These are phyloP conservation scores for Psilocybe azurescens DNA, from an alignment of 768 basidiomycete species.

Conservation along the genomic window DNA sequence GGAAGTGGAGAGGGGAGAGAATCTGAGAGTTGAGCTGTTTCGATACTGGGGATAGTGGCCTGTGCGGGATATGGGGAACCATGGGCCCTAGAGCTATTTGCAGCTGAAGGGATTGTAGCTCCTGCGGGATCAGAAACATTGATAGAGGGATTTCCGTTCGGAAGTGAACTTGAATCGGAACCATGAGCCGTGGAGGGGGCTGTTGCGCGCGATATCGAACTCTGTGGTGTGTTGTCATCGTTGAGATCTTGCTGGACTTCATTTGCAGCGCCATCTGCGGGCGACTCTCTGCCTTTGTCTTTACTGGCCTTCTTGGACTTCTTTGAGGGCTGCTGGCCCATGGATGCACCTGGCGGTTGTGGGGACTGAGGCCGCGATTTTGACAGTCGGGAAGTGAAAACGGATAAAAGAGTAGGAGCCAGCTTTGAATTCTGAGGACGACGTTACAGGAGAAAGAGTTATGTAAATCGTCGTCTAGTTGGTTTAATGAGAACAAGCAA, in stretches of 20 bases:
- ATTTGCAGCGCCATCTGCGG: constrained; percentile 45
- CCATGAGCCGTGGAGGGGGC: constrained; percentile 38
- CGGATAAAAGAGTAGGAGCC: constrained; percentile 84
- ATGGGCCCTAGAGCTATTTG: constrained; percentile 29
- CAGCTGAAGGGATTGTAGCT: constrained; percentile 31
- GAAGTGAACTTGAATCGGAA: constrained; percentile 42
- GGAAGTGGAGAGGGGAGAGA: constrained; percentile 44
- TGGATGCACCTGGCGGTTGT: constrained; percentile 61
- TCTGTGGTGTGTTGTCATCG: constrained; percentile 43
- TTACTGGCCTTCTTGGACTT: constrained; percentile 74
- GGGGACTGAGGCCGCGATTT: constrained; percentile 78
- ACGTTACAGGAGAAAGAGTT: constrained; percentile 16
- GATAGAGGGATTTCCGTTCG: constrained; percentile 51
- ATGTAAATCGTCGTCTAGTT: constrained; percentile 17
- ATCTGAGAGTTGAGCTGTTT: constrained; percentile 41
- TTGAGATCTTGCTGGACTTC: constrained; percentile 44
- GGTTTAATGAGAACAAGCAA: constrained; percentile 23
- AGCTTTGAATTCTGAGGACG: constrained; percentile 50
- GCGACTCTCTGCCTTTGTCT: constrained; percentile 67
- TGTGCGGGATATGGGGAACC: constrained; percentile 45
- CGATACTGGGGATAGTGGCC: constrained; percentile 28
- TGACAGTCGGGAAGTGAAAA: constrained; percentile 71
- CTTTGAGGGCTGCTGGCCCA: constrained; percentile 89
- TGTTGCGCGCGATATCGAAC: constrained; percentile 50
- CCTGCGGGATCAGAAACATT: constrained; percentile 50